phyloP scores from a whole-genome alignment of 1,139 yeast genomes.

The Tardiomyces digboiensis region DNA sequence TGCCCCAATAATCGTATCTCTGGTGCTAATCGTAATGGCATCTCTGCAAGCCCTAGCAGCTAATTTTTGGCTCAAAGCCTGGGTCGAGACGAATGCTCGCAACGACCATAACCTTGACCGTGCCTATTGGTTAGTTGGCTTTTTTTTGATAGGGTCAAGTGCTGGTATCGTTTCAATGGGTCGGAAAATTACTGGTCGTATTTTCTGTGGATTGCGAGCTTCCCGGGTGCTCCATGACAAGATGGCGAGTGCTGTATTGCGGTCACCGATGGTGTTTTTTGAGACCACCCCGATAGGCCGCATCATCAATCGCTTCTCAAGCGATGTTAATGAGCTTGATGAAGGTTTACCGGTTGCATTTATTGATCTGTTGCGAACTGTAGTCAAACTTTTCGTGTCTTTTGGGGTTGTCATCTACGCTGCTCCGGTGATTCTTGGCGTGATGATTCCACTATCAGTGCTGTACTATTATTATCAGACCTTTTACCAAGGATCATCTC shows the following conservation, averaged over 20 bases:
- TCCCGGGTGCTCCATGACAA: constrained; percentile 65
- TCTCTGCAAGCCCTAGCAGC: constrained; percentile 44
- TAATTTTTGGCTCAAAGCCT: constrained; percentile 84
- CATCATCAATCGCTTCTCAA: constrained; percentile 61
- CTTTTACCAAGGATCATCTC: constrained; percentile 66
- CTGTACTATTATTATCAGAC: constrained; percentile 77
- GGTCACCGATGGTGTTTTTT: constrained; percentile 63
- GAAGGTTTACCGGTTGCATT: constrained; percentile 40
- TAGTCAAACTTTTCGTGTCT: constrained; percentile 51
- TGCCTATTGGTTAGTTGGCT: constrained; percentile 55
- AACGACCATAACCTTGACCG: constrained; percentile 50
- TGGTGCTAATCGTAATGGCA: constrained; percentile 30
- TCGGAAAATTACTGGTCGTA: constrained; percentile 63
- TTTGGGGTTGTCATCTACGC: constrained; percentile 61
- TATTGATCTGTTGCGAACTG: constrained; percentile 39
- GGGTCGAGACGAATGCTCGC: constrained; percentile 53
- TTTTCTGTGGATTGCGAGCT: constrained; percentile 74
- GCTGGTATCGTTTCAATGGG: constrained; percentile 48
- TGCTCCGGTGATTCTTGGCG: constrained; percentile 48
- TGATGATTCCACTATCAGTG: constrained; percentile 39
- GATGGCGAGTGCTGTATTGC: constrained; percentile 72
- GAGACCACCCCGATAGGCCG: constrained; percentile 68
- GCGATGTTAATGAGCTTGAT: constrained; percentile 60
- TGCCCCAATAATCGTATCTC: constrained; percentile 45
- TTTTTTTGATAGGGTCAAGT: constrained; percentile 58